These are phyloP conservation scores for Aspergillus biplanus DNA, from an alignment of 495 filamentous ascomycete genomes.

Conservation along the genomic window DNA sequence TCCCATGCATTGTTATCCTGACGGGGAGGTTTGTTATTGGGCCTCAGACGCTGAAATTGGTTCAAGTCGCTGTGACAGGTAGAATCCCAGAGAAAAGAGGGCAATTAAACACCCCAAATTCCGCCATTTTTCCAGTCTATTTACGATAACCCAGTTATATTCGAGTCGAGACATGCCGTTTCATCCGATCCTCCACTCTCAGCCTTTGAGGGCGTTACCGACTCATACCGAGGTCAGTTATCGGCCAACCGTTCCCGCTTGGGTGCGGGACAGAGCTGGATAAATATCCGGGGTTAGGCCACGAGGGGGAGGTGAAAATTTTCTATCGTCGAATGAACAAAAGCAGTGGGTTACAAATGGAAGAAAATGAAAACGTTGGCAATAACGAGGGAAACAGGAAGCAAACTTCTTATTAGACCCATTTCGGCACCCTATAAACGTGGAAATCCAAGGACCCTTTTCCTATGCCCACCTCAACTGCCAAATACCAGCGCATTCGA, in stretches of 20 bases:
- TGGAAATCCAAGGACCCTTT: too few relatives aligned
- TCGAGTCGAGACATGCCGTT: slow-evolving; percentile 12
- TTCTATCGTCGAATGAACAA: too few relatives aligned
- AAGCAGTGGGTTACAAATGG: too few relatives aligned
- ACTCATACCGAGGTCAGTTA: slow-evolving; percentile 17
- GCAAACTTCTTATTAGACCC: background rate
- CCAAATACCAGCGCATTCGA: background rate
- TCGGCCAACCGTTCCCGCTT: slow-evolving; percentile 3
- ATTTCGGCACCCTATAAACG: background rate
- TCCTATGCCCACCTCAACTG: too few relatives aligned
- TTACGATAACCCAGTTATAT: background rate
- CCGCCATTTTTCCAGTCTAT: background rate
- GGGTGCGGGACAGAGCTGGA: background rate
- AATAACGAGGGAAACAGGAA: background rate
- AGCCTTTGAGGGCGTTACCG: background rate
- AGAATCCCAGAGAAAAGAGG: background rate
- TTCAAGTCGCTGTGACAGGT: background rate
- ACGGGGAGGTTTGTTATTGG: too few relatives aligned
- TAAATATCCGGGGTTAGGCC: slow-evolving; percentile 1
- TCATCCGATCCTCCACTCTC: slow-evolving; percentile 14
- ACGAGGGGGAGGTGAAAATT: background rate
- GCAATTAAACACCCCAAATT: background rate
- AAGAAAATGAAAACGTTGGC: too few relatives aligned
- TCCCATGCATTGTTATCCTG: too few relatives aligned
- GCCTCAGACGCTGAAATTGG: too few relatives aligned